Evolutionary conservation across 345 rosid species (phyloP).

Genomic region (Sisymbrium irio): DNA sequence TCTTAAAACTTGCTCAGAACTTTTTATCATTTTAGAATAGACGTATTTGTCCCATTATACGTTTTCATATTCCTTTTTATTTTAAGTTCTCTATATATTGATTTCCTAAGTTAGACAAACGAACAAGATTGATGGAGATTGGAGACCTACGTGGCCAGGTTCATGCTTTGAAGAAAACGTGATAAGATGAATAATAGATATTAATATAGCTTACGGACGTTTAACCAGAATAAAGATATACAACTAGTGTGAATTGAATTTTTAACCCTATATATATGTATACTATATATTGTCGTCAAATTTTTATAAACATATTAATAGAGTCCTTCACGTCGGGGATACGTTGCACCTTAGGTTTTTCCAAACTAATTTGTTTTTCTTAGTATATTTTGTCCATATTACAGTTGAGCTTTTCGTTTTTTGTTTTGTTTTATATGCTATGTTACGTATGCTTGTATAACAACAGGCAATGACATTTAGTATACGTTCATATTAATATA

Average conservation of each 20-base stretch:
- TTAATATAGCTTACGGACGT: not conserved
- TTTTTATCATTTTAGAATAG: slow-evolving; percentile 27
- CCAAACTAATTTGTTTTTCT: not conserved
- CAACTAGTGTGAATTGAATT: slow-evolving; percentile 23
- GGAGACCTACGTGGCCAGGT: slow-evolving; percentile 28
- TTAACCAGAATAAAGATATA: not conserved
- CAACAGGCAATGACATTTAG: slow-evolving; percentile 8
- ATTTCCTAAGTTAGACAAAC: slow-evolving; percentile 22
- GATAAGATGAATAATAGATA: slow-evolving; percentile 1
- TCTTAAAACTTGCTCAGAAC: slow-evolving; percentile 8
- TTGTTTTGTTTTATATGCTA: slow-evolving; percentile 9
- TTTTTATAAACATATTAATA: not conserved
- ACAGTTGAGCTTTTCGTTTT: not conserved
- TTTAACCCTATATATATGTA: not conserved
- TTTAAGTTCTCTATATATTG: not conserved
- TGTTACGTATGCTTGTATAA: slow-evolving; percentile 4
- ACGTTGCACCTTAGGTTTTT: not conserved
- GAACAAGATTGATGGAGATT: slow-evolving; percentile 20
- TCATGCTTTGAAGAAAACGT: slow-evolving; percentile 29
- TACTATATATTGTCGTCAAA: not conserved
- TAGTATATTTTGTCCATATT: not conserved
- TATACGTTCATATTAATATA: not conserved
- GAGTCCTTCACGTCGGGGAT: slow-evolving; percentile 14
- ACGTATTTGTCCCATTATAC: slow-evolving; percentile 32
- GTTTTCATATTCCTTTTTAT: slow-evolving; percentile 9